Percentiles rank a stretch among this genome's conserved stretches.
Conservation (phyloP, 2,329 filamentous ascomycete genomes). For the Colletotrichum lindemuthianum region DNA sequence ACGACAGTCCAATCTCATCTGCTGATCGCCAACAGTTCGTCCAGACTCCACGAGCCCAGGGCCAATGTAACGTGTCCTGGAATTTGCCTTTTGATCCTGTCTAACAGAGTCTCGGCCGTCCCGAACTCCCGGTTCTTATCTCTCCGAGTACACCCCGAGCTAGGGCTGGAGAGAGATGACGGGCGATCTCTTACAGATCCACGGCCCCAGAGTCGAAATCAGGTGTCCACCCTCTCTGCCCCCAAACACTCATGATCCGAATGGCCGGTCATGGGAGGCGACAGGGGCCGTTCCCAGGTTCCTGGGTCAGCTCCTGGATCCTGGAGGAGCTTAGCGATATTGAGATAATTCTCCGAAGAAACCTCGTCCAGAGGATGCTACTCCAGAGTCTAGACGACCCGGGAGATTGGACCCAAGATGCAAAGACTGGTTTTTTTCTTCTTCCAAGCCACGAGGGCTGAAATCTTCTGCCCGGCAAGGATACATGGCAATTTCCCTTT, state of each 20-base stretch:
- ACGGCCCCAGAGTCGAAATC: too few relatives aligned
- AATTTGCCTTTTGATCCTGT: not conserved
- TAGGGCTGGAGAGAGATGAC: too few relatives aligned
- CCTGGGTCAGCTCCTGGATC: not conserved
- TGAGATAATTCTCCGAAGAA: constrained; percentile 30
- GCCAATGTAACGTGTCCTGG: not conserved
- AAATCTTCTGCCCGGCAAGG: not conserved
- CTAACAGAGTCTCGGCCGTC: not conserved
- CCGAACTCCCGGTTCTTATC: not conserved
- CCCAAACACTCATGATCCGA: too few relatives aligned
- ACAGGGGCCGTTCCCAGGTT: too few relatives aligned
- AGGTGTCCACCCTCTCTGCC: too few relatives aligned
- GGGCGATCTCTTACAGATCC: too few relatives aligned
- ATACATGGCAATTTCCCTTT: not conserved
- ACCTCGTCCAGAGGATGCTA: not conserved
- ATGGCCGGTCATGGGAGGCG: too few relatives aligned
- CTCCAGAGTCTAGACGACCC: not conserved
- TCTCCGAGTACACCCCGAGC: too few relatives aligned
- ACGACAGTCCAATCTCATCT: too few relatives aligned
- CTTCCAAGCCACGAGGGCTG: not conserved
- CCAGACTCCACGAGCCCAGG: too few relatives aligned
- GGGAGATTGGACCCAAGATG: not conserved
- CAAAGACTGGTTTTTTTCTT: not conserved
- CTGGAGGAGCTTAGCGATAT: constrained; percentile 21
- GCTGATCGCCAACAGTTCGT: too few relatives aligned